phyloP scores from a whole-genome alignment of 768 basidiomycete species.

The Boletus insuetus region DNA sequence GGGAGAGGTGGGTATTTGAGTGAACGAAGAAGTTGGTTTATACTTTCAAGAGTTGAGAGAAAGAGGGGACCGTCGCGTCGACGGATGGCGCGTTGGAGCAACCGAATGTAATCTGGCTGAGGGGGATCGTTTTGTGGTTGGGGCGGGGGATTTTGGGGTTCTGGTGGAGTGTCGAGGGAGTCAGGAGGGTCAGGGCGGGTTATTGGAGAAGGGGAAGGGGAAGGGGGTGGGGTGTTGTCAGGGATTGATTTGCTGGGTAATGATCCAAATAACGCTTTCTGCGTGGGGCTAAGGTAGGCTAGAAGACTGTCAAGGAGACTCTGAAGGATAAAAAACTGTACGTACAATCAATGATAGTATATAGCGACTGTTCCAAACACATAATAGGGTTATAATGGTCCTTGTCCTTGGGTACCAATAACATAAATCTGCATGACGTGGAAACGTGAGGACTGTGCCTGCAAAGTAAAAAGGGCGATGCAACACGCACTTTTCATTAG shows the following conservation, averaged over 20 bases:
- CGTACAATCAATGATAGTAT: conserved; percentile 72
- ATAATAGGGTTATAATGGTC: conserved; percentile 87
- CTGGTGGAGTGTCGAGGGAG: conserved; percentile 29
- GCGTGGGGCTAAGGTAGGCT: conserved; percentile 69
- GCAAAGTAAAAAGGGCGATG: not conserved
- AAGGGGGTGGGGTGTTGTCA: conserved; percentile 30
- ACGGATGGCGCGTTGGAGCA: conserved; percentile 68
- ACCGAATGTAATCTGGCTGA: conserved; percentile 46
- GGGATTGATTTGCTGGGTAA: conserved; percentile 44
- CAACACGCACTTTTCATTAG: conserved; percentile 58
- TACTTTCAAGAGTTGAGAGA: conserved; percentile 52
- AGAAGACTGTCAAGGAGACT: conserved; percentile 8
- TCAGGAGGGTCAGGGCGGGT: conserved; percentile 31
- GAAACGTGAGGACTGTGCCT: not conserved
- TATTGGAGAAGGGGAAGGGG: conserved; percentile 36
- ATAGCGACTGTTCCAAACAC: conserved; percentile 69
- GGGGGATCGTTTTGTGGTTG: conserved; percentile 16
- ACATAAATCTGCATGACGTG: conserved; percentile 53
- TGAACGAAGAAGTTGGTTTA: conserved; percentile 59
- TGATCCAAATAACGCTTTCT: conserved; percentile 65
- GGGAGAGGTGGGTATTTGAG: conserved; percentile 67
- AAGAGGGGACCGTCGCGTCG: conserved; percentile 72
- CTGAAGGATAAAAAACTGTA: conserved; percentile 20
- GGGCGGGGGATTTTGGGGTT: conserved; percentile 17
- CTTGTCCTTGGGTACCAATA: conserved; percentile 78